These are phyloP conservation scores for Mortierella claussenii DNA, from an alignment of 192 early-diverging fungal genomes.

Conservation along the genomic window DNA sequence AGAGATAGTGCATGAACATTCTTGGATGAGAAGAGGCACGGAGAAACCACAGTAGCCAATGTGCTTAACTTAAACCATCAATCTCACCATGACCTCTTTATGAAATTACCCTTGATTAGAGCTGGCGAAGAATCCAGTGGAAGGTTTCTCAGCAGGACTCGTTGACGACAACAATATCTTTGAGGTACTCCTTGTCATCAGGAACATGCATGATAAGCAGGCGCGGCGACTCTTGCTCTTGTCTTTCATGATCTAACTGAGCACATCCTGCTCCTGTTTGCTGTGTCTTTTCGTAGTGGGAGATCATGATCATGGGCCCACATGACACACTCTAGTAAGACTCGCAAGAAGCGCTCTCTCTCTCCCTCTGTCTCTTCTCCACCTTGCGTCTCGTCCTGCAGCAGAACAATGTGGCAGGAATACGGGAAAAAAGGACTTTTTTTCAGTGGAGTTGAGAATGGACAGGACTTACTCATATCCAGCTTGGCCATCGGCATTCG, in stretches of 20 bases:
- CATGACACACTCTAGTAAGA: constrained; percentile 87
- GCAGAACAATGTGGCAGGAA: too few relatives aligned
- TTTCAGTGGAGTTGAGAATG: too few relatives aligned
- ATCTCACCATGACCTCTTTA: neutral
- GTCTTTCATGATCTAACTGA: neutral
- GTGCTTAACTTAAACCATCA: neutral
- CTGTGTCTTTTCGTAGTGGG: constrained; percentile 68
- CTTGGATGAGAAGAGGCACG: neutral
- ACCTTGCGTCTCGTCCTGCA: too few relatives aligned
- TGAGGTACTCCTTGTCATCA: constrained; percentile 83
- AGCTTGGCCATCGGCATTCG: too few relatives aligned
- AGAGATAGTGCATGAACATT: neutral
- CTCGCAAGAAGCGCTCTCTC: too few relatives aligned
- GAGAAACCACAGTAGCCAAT: neutral
- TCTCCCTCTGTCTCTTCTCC: too few relatives aligned
- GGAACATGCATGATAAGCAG: too few relatives aligned
- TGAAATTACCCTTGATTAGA: constrained; percentile 63
- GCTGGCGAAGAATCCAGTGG: constrained; percentile 75
- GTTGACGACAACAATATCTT: constrained; percentile 85
- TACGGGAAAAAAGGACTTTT: too few relatives aligned
- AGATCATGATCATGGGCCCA: constrained; percentile 92
- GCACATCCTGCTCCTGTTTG: neutral
- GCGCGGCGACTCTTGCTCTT: too few relatives aligned
- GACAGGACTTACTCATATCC: too few relatives aligned
- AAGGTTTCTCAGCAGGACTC: constrained; percentile 93